These are phyloP conservation scores for Alternaria angustiovoidea DNA, from an alignment of 2,329 filamentous ascomycete genomes.

Conservation along the genomic window DNA sequence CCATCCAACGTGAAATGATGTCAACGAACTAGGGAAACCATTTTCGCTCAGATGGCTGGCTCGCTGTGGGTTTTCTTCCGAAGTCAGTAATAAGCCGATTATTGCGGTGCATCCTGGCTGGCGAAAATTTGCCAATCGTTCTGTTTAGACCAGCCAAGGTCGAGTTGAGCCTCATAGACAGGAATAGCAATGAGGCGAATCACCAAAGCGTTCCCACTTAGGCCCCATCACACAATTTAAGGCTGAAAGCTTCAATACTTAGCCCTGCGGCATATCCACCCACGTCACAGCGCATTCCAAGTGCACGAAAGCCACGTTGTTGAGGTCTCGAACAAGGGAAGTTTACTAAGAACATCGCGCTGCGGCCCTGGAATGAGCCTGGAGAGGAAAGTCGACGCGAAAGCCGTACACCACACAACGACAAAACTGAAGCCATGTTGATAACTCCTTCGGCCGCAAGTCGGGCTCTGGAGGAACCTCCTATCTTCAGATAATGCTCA, in stretches of 20 bases:
- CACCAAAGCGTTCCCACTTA: slow-evolving; percentile 10
- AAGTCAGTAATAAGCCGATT: not conserved
- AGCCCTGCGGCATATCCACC: slow-evolving; percentile 18
- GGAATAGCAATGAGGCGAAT: slow-evolving; percentile 14
- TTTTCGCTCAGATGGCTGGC: not conserved
- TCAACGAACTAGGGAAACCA: not conserved
- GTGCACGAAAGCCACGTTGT: slow-evolving; percentile 8
- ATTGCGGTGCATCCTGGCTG: not conserved
- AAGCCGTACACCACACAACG: not conserved
- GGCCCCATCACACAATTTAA: slow-evolving; percentile 20
- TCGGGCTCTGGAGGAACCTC: not conserved
- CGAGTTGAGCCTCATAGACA: slow-evolving; percentile 10
- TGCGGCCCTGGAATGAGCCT: not conserved
- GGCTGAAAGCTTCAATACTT: slow-evolving; percentile 29
- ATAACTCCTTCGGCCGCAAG: not conserved
- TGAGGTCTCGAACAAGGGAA: not conserved
- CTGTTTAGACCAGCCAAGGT: slow-evolving; percentile 1
- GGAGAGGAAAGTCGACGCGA: not conserved
- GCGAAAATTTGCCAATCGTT: slow-evolving; percentile 4
- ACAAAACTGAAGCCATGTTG: not conserved
- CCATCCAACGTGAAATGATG: slow-evolving; percentile 10
- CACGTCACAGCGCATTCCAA: slow-evolving; percentile 29
- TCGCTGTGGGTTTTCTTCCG: not conserved
- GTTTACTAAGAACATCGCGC: not conserved
- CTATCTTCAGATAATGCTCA: not conserved